Base-by-base conservation (phyloP, 352 stramenopile genomes). In the Globisporangium cystogenes region DNA sequence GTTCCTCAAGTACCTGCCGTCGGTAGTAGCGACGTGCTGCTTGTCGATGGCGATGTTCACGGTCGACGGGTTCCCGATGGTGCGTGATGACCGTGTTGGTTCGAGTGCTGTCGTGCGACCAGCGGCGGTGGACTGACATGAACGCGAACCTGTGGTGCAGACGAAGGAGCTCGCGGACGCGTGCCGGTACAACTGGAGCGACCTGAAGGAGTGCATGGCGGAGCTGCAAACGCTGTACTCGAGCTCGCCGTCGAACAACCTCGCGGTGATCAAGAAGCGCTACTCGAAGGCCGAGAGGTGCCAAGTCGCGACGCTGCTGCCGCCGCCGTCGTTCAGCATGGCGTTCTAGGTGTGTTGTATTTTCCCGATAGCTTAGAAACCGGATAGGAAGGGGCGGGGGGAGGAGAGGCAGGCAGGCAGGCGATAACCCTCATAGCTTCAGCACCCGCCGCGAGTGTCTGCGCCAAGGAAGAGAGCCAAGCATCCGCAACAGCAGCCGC, bases 231-330 rank as follows among this genome's bases (percentile, higher is more conserved):
- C 73, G 46, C 59, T 94, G 53, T 94, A 92, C 65, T 86, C 76
- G 50, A 81, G 73, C 51, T 89, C 83, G 21, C 81, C 82, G 51
- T 86, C 78, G 20, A 90, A 90, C 68, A 88, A 87, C 47, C 53
- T 94, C 48, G 80, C 81, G 27, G 83, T 94, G 54, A 91, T 94
- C 62, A 92, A 92, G 67, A 94, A 94, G 62, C 81, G 83, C 49
- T 94, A 94, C 74, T 92, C 83, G 33, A 91, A 92, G 55, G 72
- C 82, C 27, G 83, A 94, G 51, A 62, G 83, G 31, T 87, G 75
- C 62, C 76, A 94, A 62, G 83, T 94, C 45, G 82, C 82, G 26
- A 69, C 68, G 43, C 71, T 92, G 36, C 59, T 89, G 24, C 83
- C 83, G 16, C 83, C 83, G 15, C 71, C 76, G 18, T 76, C 66